Conservation (phyloP, 495 filamentous ascomycete genomes). For the Podospora sp. region DNA sequence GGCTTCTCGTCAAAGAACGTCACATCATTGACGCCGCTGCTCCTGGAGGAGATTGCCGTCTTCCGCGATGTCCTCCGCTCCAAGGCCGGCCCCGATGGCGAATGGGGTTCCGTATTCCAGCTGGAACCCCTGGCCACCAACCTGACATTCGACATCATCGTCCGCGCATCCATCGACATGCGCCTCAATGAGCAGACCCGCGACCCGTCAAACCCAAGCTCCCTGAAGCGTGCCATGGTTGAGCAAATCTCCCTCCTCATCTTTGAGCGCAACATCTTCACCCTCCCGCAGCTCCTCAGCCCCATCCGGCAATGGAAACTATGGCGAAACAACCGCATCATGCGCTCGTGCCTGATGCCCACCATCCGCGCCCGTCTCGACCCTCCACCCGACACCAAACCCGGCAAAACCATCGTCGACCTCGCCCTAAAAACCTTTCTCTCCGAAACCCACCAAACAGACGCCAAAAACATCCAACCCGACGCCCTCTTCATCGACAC, state of each 20-base stretch:
- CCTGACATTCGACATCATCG: conserved; percentile 51
- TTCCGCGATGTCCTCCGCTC: conserved; percentile 39
- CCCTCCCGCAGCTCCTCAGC: neutral
- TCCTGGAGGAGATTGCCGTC: conserved; percentile 44
- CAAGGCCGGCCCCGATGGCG: conserved; percentile 21
- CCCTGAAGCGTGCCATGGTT: neutral
- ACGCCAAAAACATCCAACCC: neutral
- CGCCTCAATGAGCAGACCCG: conserved; percentile 1
- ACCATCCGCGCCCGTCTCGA: neutral
- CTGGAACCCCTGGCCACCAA: conserved; percentile 38
- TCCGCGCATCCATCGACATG: conserved; percentile 42
- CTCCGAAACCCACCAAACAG: neutral
- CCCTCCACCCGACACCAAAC: neutral
- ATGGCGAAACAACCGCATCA: neutral
- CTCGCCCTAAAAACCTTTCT: neutral
- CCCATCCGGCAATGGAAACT: neutral
- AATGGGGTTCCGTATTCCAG: conserved; percentile 35
- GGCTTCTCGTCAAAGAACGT: conserved; percentile 49
- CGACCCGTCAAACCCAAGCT: neutral
- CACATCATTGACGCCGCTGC: conserved; percentile 41
- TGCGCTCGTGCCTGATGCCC: neutral
- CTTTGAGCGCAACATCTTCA: neutral
- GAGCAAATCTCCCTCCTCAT: neutral
- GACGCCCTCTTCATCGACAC: conserved; percentile 28
- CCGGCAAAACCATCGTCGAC: neutral